Evolutionary conservation across 2,329 filamentous ascomycete species (phyloP), one percentile per base, ranked within the genome.

Genomic region (Aspergillus sp.): DNA sequence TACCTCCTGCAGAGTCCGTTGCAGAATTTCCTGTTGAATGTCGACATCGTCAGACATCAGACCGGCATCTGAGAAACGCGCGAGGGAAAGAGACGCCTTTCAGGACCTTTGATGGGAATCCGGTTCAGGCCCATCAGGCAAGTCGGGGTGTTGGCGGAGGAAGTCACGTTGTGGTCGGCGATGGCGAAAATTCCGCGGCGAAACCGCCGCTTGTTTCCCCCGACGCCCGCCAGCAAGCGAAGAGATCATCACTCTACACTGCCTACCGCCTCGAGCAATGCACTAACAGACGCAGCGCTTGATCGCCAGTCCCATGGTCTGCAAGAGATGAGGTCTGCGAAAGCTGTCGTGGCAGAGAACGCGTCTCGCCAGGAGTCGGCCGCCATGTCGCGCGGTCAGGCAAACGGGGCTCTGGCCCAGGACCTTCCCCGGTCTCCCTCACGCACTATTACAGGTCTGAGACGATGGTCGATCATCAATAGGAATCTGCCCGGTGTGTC

Each of bases 381-480:
- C 18, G 49, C 62, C 14, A 74, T 73, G 71, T 64, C 67, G 51
- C 58, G 66, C 57, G 62, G 66, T 12, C 64, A 67, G 52, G 55
- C 62, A 26, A 71, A 76, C 63, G 73, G 69, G 54, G 56, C 67
- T 46, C 56, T 65, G 49, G 53, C 62, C 51, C 59, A 60, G 52
- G 65, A 69, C 59, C 54, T 58, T 57, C 67, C 67, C 50, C 66
- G 61, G 9, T 56, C 65, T 12, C 61, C 66, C 5, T 65, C 70
- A 39, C 73, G 78, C 67, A 96, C 91, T 1, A 76, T 90, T 60
- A 96, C 91, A 16, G 86, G 89, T 47, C 79, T 96, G 63, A 89
- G 88, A 75, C 83, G 93, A 66, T 97, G 93, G 93, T 96, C 91
- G 46, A 87, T 92, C 67, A 80, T 88, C 61, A 87, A 87, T 70